Conservation (phyloP, 83 land plant genomes). For the Diphasiastrum complanatum region DNA sequence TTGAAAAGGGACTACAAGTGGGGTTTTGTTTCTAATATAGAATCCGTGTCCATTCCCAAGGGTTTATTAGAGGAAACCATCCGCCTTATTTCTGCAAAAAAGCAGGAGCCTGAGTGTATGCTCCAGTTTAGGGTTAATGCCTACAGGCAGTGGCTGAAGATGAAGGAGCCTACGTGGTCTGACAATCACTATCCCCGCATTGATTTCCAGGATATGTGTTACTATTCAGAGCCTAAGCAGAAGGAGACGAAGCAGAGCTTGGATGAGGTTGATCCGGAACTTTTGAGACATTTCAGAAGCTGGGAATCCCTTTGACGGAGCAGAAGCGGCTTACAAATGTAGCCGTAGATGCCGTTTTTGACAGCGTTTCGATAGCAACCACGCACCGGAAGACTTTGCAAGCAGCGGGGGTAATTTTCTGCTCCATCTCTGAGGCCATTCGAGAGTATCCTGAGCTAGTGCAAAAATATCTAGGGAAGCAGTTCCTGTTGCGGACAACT, state of each 20-base stretch:
- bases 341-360: conserved; percentile 97
- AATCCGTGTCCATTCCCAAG: conserved; percentile 85
- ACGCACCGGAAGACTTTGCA: conserved; percentile 84
- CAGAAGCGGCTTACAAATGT: conserved; percentile 91
- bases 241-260: conserved; percentile 79
- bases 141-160: conserved; percentile 66
- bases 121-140: conserved; percentile 78
- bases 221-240: conserved; percentile 85
- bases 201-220: conserved; percentile 75
- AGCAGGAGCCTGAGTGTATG: conserved; percentile 94
- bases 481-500: conserved; percentile 90
- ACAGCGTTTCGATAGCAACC: conserved; percentile 94
- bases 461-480: conserved; percentile 76
- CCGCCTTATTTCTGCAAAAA: conserved; percentile 67
- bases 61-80: conserved; percentile 85
- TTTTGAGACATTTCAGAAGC: conserved; percentile 69
- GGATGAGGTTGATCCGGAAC: conserved; percentile 92
- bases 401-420: conserved; percentile 87
- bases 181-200: conserved; percentile 71
- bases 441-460: conserved; percentile 87
- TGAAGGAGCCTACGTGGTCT: conserved; percentile 87
- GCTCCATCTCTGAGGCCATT: conserved; percentile 96
- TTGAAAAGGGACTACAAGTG: conserved; percentile 73
- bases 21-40: conserved; percentile 71
- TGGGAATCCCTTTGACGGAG: conserved; percentile 87